Base-by-base conservation (phyloP, 306 rosid species). In the Astragalus glycyphyllos region DNA sequence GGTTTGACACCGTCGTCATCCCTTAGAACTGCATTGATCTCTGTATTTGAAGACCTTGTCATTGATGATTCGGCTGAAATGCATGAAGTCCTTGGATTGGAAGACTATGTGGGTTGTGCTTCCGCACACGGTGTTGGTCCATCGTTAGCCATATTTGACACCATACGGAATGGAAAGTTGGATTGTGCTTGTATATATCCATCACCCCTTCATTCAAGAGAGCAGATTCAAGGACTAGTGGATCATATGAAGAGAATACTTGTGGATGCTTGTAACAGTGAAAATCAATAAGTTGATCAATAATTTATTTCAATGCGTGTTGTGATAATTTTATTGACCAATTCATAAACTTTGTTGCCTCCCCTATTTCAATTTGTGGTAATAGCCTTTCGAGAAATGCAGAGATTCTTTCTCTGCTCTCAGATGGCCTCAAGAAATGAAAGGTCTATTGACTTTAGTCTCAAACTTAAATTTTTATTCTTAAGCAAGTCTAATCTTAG, bases 101-200 rank as follows among this genome's bases (percentile, higher is more conserved):
- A 72, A 68, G 97, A 90, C 81, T 94, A 69, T 69, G 81, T 82
- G 8, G 92, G 95, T 0, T 94, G 97, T 48, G 81, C 95, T 63
- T 89, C 98, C 0, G 87, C 81, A 7, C 97, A 94, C 17, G 97
- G 98, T 1, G 86, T 94, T 11, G 98, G 98, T 42, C 97, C 98
- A 8, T 94, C 97, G 35, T 40, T 90, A 8, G 97, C 96, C 59
- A 13, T 91, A 16, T 94, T 90, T 3, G 96, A 94, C 71, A 83
- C 89, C 44, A 79, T 94, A 42, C 75, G 88, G 7, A 38, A 76
- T 20, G 97, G 95, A n/a, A 53, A 61, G 31, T 78, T 94, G 88
- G 89, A 90, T 58, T 85, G 92, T 70, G 66, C 86, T 42, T 83
- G 86, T 65, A 85, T 90, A 44, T 90, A 87, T 80, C 97, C 96